Evolutionary conservation across 2,329 filamentous ascomycete genomes (phyloP).

Genomic region (Scedosporium boydii): DNA sequence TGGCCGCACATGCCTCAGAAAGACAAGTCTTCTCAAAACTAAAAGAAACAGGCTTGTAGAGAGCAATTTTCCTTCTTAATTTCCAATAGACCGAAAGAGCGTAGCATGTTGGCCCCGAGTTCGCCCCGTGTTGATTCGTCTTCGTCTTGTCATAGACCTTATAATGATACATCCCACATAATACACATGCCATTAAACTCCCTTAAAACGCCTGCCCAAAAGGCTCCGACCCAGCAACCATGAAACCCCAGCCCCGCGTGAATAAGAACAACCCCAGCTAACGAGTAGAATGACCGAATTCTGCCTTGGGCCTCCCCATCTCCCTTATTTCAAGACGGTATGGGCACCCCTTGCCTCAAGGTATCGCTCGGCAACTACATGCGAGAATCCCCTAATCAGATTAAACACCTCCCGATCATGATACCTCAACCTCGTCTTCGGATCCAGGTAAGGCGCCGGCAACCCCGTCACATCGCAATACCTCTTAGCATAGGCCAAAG

Average conservation of each 20-base stretch:
- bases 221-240: too few species aligned
- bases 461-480: conserved; percentile 96
- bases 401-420: conserved; percentile 88
- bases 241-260: too few species aligned
- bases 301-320: background rate
- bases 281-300: background rate
- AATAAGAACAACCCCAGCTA: too few species aligned
- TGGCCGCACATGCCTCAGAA: conserved; percentile 15
- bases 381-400: conserved; percentile 69
- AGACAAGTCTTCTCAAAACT: background rate
- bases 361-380: conserved; percentile 78
- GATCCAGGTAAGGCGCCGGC: conserved; percentile 84
- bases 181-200: too few species aligned
- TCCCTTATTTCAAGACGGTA: conserved; percentile 74
- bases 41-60: too few species aligned
- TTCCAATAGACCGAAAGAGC: too few species aligned
- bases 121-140: too few species aligned
- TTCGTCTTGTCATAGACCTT: too few species aligned
- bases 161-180: too few species aligned
- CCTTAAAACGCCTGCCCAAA: too few species aligned
- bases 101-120: too few species aligned
- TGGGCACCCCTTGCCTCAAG: conserved; percentile 86
- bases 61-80: too few species aligned
- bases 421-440: conserved; percentile 88
- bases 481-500: conserved; percentile 70